Conservation (phyloP, 331 rosid species). For the Arachis monticola region DNA sequence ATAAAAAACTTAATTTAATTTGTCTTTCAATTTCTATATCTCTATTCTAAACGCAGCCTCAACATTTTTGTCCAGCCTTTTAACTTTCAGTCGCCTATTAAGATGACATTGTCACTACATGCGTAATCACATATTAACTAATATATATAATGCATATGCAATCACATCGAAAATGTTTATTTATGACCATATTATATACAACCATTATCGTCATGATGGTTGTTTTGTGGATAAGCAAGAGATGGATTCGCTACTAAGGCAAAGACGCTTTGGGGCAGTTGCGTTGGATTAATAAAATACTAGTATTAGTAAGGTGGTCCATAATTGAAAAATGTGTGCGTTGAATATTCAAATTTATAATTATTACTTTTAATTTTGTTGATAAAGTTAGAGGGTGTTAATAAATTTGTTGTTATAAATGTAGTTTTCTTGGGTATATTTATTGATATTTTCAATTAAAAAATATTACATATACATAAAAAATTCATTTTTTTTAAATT, state of each 20-base stretch:
- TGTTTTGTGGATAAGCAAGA: conserved; percentile 64
- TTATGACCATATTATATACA: conserved; percentile 5
- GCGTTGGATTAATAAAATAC: conserved; percentile 44
- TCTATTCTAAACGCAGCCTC: too few relatives aligned
- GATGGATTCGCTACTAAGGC: conserved; percentile 57
- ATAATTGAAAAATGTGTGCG: conserved; percentile 21
- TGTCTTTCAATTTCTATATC: too few relatives aligned
- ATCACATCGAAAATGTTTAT: not conserved
- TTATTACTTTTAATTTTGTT: too few relatives aligned
- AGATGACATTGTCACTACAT: conserved; percentile 20
- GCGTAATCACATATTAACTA: not conserved
- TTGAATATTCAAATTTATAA: too few relatives aligned
- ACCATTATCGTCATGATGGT: conserved; percentile 41
- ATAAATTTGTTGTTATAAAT: too few relatives aligned
- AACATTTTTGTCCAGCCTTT: not conserved
- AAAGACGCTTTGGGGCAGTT: conserved; percentile 45
- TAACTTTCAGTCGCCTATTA: conserved; percentile 1
- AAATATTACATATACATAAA: too few relatives aligned
- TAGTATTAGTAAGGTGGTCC: conserved; percentile 23
- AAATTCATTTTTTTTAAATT: too few relatives aligned
- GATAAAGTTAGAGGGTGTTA: too few relatives aligned
- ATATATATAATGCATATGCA: not conserved
- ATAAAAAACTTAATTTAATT: too few relatives aligned
- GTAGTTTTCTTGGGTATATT: too few relatives aligned
- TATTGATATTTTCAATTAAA: too few relatives aligned